Percentiles rank a stretch among this genome's conserved stretches.
Evolutionary conservation across 176 grass and related monocot genomes (phyloP).

Genomic region (Oropetium thomaeum): DNA sequence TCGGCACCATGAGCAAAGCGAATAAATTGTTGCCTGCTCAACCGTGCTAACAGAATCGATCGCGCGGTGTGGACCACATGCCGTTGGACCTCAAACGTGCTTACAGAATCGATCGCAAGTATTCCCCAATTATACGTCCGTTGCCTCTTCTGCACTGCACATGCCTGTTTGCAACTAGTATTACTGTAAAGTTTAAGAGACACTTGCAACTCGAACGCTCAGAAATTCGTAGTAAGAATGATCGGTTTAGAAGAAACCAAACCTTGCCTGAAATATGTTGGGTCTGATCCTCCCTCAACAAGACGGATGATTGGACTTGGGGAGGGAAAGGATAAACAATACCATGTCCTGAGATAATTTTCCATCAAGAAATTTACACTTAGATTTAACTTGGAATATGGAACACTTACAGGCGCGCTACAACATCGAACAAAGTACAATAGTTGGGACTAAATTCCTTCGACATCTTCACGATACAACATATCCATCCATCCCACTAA

Average conservation of each 20-base stretch:
- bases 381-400: slow-evolving; percentile 16
- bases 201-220: not conserved
- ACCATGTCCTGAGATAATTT: slow-evolving; percentile 10
- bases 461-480: slow-evolving; percentile 37
- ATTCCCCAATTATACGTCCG: slow-evolving; percentile 14
- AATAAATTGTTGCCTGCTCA: slow-evolving; percentile 8
- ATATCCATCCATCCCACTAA: slow-evolving; percentile 21
- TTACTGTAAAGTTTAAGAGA: too few relatives aligned
- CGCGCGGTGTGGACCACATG: slow-evolving; percentile 14
- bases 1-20: not conserved
- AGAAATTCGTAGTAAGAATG: not conserved
- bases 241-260: not conserved
- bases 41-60: slow-evolving; percentile 31
- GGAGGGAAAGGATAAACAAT: not conserved
- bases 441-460: slow-evolving; percentile 29
- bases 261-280: not conserved
- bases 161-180: not conserved
- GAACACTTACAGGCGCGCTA: slow-evolving; percentile 47
- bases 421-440: slow-evolving; percentile 24
- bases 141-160: not conserved
- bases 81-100: not conserved
- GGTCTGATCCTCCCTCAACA: not conserved
- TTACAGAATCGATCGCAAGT: not conserved
- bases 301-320: not conserved
- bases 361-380: slow-evolving; percentile 43